Evolutionary conservation across 768 basidiomycete genomes (phyloP), one percentile per base, ranked within the genome.

Genomic region (Sporobolomyces roseus): DNA sequence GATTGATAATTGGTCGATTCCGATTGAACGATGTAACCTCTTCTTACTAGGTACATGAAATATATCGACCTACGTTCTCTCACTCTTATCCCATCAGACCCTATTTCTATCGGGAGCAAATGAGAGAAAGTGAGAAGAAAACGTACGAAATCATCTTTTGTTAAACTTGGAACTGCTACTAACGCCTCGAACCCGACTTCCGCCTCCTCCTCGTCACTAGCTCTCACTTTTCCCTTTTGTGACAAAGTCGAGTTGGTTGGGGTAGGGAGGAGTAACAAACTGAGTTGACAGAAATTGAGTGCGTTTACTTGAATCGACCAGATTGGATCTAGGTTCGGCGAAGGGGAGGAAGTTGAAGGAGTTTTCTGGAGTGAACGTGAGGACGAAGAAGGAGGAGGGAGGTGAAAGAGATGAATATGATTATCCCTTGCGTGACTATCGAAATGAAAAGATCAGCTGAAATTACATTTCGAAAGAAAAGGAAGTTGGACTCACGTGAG

Each of bases 211-310:
- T 16, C n/a, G n/a, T n/a, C n/a, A n/a, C n/a, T n/a, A n/a, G n/a
- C n/a, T n/a, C n/a, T n/a, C n/a, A n/a, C n/a, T n/a, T n/a, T n/a
- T n/a, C n/a, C n/a, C n/a, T n/a, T n/a, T n/a, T n/a, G n/a, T n/a
- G n/a, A n/a, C n/a, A n/a, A n/a, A n/a, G n/a, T 12, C 17, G 27
- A 13, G 4, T 21, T 14, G 4, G 3, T 5, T 36, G 41, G n/a
- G 21, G 45, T 23, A 70, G 71, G 36, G 75, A 88, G 77, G 4
- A 97, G 80, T 10, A 90, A 88, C 78, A n/a, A n/a, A n/a, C n/a
- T n/a, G n/a, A 96, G 93, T 3, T 88, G 85, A 79, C 94, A 98
- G 77, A 88, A 97, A 76, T 94, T 96, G 63, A 98, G 82, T 2
- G 94, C 87, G 76, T 99, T 99, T 66, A 93, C 87, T 75, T 92